These are phyloP conservation scores for Amphibolis antarctica DNA, from an alignment of 106 monocot species.

Conservation along the genomic window DNA sequence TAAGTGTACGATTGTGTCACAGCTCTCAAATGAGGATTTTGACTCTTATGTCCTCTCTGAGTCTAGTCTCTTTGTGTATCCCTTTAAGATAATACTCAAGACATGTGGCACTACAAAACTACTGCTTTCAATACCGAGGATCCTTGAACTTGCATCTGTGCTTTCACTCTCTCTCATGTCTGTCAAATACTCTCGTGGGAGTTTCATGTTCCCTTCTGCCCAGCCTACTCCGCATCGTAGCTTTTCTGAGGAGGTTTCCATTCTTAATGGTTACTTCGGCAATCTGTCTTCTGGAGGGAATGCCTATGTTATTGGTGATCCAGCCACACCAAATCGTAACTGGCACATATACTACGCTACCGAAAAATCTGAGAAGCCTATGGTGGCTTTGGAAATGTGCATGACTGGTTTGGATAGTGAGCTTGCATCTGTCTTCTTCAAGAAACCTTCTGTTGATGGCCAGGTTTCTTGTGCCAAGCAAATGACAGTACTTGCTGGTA, in stretches of 20 bases:
- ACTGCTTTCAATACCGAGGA: slow-evolving; percentile 57
- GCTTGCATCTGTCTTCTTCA: slow-evolving; percentile 18
- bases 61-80: slow-evolving; percentile 88
- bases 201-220: slow-evolving; percentile 71
- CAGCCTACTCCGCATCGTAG: slow-evolving; percentile 82
- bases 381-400: slow-evolving; percentile 28
- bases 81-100: slow-evolving; percentile 70
- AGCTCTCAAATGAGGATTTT: slow-evolving; percentile 79
- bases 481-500: slow-evolving; percentile 69
- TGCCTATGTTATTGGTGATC: slow-evolving; percentile 19
- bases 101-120: slow-evolving; percentile 96
- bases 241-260: slow-evolving; percentile 71
- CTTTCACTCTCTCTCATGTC: slow-evolving; percentile 47
- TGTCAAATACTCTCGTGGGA: slow-evolving; percentile 78
- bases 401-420: slow-evolving; percentile 24
- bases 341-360: slow-evolving; percentile 29
- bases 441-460: slow-evolving; percentile 31
- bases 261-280: slow-evolving; percentile 62
- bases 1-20: slow-evolving; percentile 64
- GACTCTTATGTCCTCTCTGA: slow-evolving; percentile 97
- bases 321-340: slow-evolving; percentile 4
- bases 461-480: slow-evolving; percentile 31
- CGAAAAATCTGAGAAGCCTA: slow-evolving; percentile 8
- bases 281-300: slow-evolving; percentile 39
- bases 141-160: slow-evolving; percentile 47